Evolutionary conservation across 345 rosid genomes (phyloP).

Genomic region (Laguncularia racemosa): DNA sequence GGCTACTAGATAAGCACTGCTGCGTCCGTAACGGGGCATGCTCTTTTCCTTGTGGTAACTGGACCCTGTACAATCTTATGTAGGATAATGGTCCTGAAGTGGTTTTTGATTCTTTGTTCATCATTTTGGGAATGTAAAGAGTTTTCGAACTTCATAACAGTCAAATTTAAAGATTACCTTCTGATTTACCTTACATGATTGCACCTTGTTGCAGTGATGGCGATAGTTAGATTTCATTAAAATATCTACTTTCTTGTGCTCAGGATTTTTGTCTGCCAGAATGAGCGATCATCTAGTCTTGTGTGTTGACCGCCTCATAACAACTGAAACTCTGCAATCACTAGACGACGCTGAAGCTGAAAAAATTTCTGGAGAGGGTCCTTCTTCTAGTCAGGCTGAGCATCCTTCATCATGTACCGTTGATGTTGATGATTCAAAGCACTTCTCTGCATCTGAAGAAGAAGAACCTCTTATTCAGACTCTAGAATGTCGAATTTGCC

Average conservation of each 20-base stretch:
- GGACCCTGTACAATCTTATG: no score
- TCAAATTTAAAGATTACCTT: no score
- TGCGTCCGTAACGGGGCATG: no score
- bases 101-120: no score
- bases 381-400: constrained; percentile 16
- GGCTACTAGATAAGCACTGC: no score
- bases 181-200: no score
- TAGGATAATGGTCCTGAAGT: no score
- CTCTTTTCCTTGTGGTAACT: no score
- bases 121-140: no score
- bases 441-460: constrained; percentile 21
- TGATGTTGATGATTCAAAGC: constrained; percentile 22
- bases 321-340: constrained; percentile 31
- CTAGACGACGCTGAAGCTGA: constrained; percentile 17
- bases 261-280: constrained; percentile 5
- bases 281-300: constrained; percentile 80
- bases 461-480: constrained; percentile 69
- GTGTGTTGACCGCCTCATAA: constrained; percentile 54
- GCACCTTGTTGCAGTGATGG: no score
- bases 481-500: constrained; percentile 93
- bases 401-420: constrained; percentile 23
- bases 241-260: background rate
- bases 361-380: constrained; percentile 32
- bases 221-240: no score
- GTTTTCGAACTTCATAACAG: no score